A percentile compares a stretch with the other conserved stretches of the same genome.
Conservation (phyloP, 192 early-diverging fungal species). For the Podochytrium sp. region DNA sequence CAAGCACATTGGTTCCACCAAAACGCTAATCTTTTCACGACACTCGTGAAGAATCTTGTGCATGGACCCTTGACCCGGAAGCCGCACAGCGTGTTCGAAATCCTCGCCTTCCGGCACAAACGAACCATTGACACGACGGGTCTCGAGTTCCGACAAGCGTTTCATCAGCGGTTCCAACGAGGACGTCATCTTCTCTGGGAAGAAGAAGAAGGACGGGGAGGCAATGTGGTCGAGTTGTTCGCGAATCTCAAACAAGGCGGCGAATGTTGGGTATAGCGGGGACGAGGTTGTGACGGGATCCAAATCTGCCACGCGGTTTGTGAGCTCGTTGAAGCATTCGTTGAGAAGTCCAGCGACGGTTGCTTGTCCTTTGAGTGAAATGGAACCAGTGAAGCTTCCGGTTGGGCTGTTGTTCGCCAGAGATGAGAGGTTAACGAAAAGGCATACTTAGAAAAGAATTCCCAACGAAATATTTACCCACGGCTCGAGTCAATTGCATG, state of each 20-base stretch:
- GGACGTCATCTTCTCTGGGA: background rate
- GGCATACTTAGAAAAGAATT: background rate
- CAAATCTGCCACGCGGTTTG: conserved; percentile 11
- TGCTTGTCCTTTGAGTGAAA: conserved; percentile 21
- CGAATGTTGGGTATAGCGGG: conserved; percentile 19
- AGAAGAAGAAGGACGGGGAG: background rate
- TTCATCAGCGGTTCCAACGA: conserved; percentile 1
- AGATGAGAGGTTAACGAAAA: background rate
- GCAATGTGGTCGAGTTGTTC: conserved; percentile 2
- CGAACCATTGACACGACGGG: conserved; percentile 2
- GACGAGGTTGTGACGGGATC: conserved; percentile 4
- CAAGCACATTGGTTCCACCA: conserved; percentile 30
- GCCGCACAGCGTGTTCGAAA: conserved; percentile 10
- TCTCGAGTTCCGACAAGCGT: conserved; percentile 5
- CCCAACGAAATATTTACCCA: background rate
- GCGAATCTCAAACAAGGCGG: conserved; percentile 24
- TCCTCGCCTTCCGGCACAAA: background rate
- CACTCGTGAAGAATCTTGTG: conserved; percentile 28
- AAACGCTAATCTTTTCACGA: conserved; percentile 5
- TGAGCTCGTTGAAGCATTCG: conserved; percentile 25
- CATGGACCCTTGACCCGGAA: conserved; percentile 22
- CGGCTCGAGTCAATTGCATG: conserved; percentile 29
- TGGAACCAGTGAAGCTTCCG: conserved; percentile 1
- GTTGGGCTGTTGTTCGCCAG: background rate
- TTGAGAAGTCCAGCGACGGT: conserved; percentile 26